Evolutionary conservation across 1,284 basidiomycete genomes (phyloP).

Genomic region (Marasmius sp.): DNA sequence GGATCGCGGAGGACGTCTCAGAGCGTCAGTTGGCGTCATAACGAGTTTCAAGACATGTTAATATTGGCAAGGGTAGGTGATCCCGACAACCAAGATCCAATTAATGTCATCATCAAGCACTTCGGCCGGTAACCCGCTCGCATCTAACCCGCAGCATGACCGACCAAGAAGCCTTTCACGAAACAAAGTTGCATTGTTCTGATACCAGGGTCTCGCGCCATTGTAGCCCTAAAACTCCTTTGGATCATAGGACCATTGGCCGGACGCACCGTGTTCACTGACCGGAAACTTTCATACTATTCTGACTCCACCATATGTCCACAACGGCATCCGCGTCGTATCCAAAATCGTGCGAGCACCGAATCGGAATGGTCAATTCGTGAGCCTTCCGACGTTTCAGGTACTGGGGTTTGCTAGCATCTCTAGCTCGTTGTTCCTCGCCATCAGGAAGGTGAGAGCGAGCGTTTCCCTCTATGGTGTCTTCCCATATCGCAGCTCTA

Average conservation of each 20-base stretch:
- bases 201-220: too few relatives aligned
- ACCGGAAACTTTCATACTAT: neutral
- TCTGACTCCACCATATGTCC: conserved; percentile 43
- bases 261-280: too few relatives aligned
- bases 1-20: too few relatives aligned
- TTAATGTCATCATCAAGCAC: too few relatives aligned
- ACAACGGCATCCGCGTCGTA: conserved; percentile 52
- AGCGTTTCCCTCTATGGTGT: conserved; percentile 48
- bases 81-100: too few relatives aligned
- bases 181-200: too few relatives aligned
- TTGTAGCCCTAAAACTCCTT: conserved; percentile 25
- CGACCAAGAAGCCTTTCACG: too few relatives aligned
- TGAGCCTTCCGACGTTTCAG: conserved; percentile 12
- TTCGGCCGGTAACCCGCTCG: too few relatives aligned
- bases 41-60: too few relatives aligned
- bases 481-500: conserved; percentile 45
- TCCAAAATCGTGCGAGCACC: conserved; percentile 34
- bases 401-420: neutral
- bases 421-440: conserved; percentile 39
- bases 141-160: too few relatives aligned
- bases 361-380: conserved; percentile 10
- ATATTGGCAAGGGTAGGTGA: too few relatives aligned
- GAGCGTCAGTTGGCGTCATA: too few relatives aligned
- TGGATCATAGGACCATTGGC: conserved; percentile 61
- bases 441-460: conserved; percentile 59